These are phyloP conservation scores for Rhizopogon vinicolor DNA, from an alignment of 768 basidiomycete species.

Conservation along the genomic window DNA sequence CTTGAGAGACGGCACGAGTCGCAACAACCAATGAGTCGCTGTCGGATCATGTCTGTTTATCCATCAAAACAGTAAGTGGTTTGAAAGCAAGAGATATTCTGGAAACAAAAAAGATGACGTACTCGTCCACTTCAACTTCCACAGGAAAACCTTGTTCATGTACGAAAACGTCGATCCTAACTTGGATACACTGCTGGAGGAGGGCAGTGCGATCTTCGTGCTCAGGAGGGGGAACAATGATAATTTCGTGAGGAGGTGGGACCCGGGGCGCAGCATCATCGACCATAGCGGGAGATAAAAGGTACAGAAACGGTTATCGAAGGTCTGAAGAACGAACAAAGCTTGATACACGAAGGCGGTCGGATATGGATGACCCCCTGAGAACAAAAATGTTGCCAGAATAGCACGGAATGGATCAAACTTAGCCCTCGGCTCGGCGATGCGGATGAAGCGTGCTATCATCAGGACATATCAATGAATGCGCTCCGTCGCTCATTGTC, in stretches of 20 bases:
- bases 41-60: constrained; percentile 51
- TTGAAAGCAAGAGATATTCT: background rate
- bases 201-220: constrained; percentile 38
- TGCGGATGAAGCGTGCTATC: constrained; percentile 5
- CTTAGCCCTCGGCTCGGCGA: constrained; percentile 12
- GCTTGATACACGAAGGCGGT: constrained; percentile 11
- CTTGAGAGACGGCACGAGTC: constrained; percentile 52
- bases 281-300: constrained; percentile 9
- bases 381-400: background rate
- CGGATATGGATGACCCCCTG: constrained; percentile 8
- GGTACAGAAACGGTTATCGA: background rate
- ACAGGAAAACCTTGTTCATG: constrained; percentile 61
- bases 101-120: constrained; percentile 20
- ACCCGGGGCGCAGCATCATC: constrained; percentile 6
- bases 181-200: constrained; percentile 60
- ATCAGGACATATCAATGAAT: constrained; percentile 5
- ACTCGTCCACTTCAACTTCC: constrained; percentile 76
- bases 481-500: background rate
- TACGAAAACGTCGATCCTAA: constrained; percentile 47
- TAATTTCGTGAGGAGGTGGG: constrained; percentile 52
- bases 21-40: constrained; percentile 69
- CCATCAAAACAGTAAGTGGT: background rate
- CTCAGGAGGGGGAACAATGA: constrained; percentile 37
- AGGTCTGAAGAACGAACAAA: background rate
- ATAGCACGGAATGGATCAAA: constrained; percentile 1